phyloP scores from a whole-genome alignment of 768 basidiomycete species.

The Hericium coralloides region DNA sequence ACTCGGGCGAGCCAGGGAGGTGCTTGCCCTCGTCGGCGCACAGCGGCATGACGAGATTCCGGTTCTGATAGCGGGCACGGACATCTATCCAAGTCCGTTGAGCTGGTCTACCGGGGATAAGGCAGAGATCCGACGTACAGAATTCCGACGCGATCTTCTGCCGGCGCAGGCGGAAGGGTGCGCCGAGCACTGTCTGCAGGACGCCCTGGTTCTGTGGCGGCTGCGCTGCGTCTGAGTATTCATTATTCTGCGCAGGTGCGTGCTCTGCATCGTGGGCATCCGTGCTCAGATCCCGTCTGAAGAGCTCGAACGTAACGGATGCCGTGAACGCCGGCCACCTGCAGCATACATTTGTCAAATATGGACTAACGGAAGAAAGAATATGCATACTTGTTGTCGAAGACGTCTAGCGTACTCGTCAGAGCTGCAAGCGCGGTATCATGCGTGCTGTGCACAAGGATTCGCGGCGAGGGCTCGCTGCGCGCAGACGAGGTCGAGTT shows the following conservation, averaged over 20 bases:
- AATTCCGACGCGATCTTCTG: background rate
- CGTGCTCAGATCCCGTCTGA: slow-evolving; percentile 27
- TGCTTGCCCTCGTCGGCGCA: slow-evolving; percentile 64
- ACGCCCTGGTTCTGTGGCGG: slow-evolving; percentile 2
- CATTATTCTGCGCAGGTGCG: background rate
- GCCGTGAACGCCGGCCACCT: slow-evolving; percentile 76
- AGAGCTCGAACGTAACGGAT: slow-evolving; percentile 67
- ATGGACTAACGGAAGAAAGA: background rate
- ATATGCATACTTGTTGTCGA: slow-evolving; percentile 46
- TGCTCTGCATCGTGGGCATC: background rate
- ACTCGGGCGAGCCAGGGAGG: slow-evolving; percentile 59
- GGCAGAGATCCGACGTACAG: background rate
- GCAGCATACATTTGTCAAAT: background rate
- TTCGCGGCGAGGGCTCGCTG: slow-evolving; percentile 40
- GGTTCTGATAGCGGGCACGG: slow-evolving; percentile 73
- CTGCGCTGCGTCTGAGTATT: slow-evolving; percentile 4
- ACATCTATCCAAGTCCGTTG: slow-evolving; percentile 24
- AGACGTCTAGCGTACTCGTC: slow-evolving; percentile 58
- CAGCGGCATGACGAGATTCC: slow-evolving; percentile 48
- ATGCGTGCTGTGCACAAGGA: slow-evolving; percentile 65
- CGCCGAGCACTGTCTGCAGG: slow-evolving; percentile 1
- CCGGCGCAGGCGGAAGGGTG: background rate
- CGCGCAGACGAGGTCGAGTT: slow-evolving; percentile 4
- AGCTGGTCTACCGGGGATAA: background rate
- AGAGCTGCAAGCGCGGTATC: slow-evolving; percentile 64